phyloP scores from a whole-genome alignment of 805 yeast genomes.

The Kluyveromyces starmeri region DNA sequence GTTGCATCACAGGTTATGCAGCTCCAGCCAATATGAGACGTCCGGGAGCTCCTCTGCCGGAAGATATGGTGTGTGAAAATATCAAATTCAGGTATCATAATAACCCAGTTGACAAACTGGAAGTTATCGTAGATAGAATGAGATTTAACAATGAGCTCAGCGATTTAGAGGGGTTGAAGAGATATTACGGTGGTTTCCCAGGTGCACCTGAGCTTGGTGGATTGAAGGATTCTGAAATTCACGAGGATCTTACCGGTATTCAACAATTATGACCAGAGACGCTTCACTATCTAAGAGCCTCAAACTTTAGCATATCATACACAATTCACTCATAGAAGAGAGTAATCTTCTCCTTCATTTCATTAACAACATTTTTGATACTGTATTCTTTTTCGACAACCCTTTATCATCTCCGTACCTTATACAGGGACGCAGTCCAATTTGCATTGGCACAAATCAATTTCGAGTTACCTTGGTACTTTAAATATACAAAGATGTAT shows the following conservation, averaged over 20 bases:
- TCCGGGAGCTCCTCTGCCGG: constrained; percentile 26
- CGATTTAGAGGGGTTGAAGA: constrained; percentile 54
- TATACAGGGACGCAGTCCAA: no score
- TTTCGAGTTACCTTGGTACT: constrained; percentile 4
- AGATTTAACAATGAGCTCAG: constrained; percentile 62
- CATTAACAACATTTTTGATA: no score
- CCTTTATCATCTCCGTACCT: no score
- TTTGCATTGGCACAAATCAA: no score
- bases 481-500: constrained; percentile 6
- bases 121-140: constrained; percentile 58
- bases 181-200: constrained; percentile 65
- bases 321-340: no score
- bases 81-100: constrained; percentile 34
- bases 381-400: no score
- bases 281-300: neutral
- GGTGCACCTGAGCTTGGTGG: constrained; percentile 62
- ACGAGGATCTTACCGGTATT: constrained; percentile 46
- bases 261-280: constrained; percentile 3
- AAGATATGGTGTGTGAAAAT: constrained; percentile 35
- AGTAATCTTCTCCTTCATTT: no score
- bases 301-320: no score
- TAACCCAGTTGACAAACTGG: constrained; percentile 32
- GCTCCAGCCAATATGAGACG: constrained; percentile 27
- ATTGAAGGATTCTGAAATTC: constrained; percentile 63
- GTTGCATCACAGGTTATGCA: constrained; percentile 32